Evolutionary conservation across 176 grass and related monocot genomes (phyloP).

Genomic region (Bolboschoenus planiculmis): DNA sequence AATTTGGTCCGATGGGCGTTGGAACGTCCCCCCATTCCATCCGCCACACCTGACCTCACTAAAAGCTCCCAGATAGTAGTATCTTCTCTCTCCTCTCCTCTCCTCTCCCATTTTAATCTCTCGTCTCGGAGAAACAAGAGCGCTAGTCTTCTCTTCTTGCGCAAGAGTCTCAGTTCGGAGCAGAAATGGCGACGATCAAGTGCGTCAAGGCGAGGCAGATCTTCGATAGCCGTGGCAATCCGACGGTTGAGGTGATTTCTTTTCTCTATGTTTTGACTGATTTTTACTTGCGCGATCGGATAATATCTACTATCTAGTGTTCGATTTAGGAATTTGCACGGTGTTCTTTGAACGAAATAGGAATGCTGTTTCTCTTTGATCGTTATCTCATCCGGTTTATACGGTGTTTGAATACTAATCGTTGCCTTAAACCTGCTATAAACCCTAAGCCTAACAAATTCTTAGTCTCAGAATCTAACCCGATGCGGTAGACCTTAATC

Average conservation of each 20-base stretch:
- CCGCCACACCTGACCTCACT: not conserved
- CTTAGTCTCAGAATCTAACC: not conserved
- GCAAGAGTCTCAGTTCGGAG: not conserved
- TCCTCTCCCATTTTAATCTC: not conserved
- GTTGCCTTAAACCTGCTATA: not conserved
- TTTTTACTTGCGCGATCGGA: not conserved
- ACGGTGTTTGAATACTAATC: not conserved
- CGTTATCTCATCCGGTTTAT: not conserved
- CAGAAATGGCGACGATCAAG: conserved; percentile 30
- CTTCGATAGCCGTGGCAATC: conserved; percentile 51
- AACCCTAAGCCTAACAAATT: not conserved
- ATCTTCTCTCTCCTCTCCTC: not conserved
- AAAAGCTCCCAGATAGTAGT: not conserved
- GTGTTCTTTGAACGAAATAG: not conserved
- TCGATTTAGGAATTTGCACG: not conserved
- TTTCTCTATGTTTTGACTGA: not conserved
- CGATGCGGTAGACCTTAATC: not conserved
- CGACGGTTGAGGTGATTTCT: conserved; percentile 42
- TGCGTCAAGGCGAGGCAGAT: conserved; percentile 45
- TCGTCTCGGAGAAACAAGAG: not conserved
- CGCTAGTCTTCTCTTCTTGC: not conserved
- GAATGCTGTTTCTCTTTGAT: not conserved
- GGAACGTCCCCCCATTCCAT: too few relatives aligned
- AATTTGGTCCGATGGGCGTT: too few relatives aligned
- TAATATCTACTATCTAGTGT: not conserved